Evolutionary conservation across 2,329 filamentous ascomycete species (phyloP), one percentile per base, ranked within the genome.

Genomic region (Fusarium piperis): DNA sequence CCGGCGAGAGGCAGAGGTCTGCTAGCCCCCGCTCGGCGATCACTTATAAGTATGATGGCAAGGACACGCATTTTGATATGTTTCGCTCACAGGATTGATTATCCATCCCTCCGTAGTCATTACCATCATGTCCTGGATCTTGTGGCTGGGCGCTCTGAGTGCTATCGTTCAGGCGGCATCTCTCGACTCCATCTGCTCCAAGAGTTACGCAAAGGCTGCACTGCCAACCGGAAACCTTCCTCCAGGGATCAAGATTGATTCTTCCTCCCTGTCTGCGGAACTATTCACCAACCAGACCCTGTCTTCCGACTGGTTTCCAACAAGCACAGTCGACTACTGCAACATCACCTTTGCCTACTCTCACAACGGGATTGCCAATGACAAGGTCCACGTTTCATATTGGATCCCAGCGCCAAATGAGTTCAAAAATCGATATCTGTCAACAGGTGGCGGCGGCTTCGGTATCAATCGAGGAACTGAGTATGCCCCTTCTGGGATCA

Each of bases 341-440:
- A 82, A 82, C 56, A 76, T 81, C 16, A 81, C 79, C n/a, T 71
- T 81, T 16, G 67, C 73, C 8, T 82, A 81, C 65, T 78, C 78
- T 1, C 81, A 81, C 65, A 70, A 76, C 20, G 77, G 78, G 46
- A 76, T 76, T 55, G 68, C 65, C 38, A 79, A 81, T 62, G 74
- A 69, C 16, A 78, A 82, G 4, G 66, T 79, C 7, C 61, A 62
- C 12, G 60, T 83, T 56, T 74, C 76, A 60, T 81, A 82, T 55
- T 77, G 73, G 30, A 78, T 82, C 65, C 81, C 81, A 3, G 53
- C 41, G 46, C 79, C 81, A 0, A 75, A 77, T 13, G 76, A 79
- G 48, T 86, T 83, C 74, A 72, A 83, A 71, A 84, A 82, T 71
- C 83, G 84, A n/a, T 85, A 84, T 76, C 83, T 84, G 58, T 80